These are phyloP conservation scores for Fusarium hainanense DNA, from an alignment of 2,329 filamentous ascomycete species.

Conservation along the genomic window DNA sequence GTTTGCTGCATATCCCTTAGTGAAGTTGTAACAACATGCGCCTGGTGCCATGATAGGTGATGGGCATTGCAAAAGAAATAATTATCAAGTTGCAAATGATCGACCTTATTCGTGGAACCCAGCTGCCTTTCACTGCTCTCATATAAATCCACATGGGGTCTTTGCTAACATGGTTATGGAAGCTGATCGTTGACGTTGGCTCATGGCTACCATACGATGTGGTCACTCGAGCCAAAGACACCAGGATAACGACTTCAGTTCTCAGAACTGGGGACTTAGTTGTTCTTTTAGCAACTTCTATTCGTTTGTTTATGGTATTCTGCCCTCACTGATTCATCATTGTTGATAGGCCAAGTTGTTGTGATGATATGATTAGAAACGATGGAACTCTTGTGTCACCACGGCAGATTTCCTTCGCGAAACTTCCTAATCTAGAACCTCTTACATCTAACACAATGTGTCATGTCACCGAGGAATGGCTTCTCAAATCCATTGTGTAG, in stretches of 20 bases:
- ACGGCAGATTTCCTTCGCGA: background rate
- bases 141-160: background rate
- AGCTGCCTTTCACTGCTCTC: background rate
- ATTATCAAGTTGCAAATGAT: too few relatives aligned
- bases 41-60: background rate
- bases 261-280: too few relatives aligned
- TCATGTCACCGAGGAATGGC: background rate
- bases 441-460: background rate
- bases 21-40: background rate
- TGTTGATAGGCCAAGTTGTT: background rate
- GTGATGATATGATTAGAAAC: rapidly evolving
- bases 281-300: background rate
- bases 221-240: background rate
- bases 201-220: background rate
- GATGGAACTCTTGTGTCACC: background rate
- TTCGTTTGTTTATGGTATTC: background rate
- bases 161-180: background rate
- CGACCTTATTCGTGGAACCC: background rate
- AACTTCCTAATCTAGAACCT: background rate
- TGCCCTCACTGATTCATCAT: background rate
- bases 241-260: background rate
- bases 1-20: background rate
- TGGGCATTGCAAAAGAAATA: background rate
- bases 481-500: background rate
- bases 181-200: background rate